phyloP scores from a whole-genome alignment of 148 eudicot genomes.

The Amaranthus cruentus region DNA sequence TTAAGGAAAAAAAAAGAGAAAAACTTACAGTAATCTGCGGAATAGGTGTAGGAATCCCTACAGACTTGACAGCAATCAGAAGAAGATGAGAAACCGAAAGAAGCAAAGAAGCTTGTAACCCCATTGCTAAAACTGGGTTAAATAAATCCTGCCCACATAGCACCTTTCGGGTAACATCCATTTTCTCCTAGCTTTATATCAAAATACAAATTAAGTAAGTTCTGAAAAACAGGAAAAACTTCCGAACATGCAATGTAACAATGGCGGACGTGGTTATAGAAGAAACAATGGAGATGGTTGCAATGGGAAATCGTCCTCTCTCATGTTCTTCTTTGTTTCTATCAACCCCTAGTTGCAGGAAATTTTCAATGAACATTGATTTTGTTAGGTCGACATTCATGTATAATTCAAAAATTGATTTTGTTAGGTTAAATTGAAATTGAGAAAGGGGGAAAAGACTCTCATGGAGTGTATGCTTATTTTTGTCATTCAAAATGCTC shows the following conservation, averaged over 20 bases:
- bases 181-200: neutral
- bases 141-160: constrained; percentile 54
- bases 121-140: constrained; percentile 80
- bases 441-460: constrained; percentile 5
- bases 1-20: neutral
- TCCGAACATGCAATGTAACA: neutral
- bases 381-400: too few relatives aligned
- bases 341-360: neutral
- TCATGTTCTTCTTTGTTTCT: constrained; percentile 4
- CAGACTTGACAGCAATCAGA: constrained; percentile 65
- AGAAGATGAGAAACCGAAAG: constrained; percentile 73
- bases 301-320: constrained; percentile 17
- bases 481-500: constrained; percentile 4
- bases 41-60: constrained; percentile 80
- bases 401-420: too few relatives aligned
- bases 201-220: neutral
- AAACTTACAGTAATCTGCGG: constrained; percentile 91
- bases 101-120: constrained; percentile 63
- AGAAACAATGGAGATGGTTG: neutral
- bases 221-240: neutral
- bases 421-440: neutral
- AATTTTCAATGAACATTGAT: neutral
- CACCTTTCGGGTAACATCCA: constrained; percentile 48
- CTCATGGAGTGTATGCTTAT: neutral
- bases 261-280: neutral